Evolutionary conservation across 139 green algal genomes (phyloP).

Genomic region (Closterium sp.): DNA sequence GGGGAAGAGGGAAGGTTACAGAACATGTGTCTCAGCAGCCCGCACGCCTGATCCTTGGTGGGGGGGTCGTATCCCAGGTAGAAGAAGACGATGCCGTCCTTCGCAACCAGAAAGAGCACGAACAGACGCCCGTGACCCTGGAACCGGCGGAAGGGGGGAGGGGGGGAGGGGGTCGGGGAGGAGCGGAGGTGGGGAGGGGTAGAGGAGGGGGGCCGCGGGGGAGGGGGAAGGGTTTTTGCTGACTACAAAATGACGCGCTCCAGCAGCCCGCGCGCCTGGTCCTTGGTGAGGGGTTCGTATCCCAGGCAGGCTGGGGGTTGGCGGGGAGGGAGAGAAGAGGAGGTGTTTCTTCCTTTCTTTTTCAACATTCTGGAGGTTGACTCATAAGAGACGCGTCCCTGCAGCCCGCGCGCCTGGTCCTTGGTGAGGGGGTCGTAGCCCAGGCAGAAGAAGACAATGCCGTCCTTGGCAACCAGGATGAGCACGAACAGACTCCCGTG

Average conservation of each 20-base stretch:
- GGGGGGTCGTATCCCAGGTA: background rate
- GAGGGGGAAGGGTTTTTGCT: background rate
- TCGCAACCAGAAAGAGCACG: background rate
- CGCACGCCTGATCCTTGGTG: background rate
- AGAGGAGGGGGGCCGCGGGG: too few relatives aligned
- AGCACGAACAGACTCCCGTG: background rate
- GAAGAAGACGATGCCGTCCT: background rate
- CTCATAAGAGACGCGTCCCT: background rate
- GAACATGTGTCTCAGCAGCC: background rate
- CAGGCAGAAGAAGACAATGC: background rate
- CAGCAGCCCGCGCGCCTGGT: too few relatives aligned
- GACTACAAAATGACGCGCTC: too few relatives aligned
- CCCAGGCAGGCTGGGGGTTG: too few relatives aligned
- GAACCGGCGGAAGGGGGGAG: background rate
- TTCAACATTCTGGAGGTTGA: background rate
- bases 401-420: background rate
- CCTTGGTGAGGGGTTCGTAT: too few relatives aligned
- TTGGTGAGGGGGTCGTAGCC: background rate
- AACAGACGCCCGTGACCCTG: background rate
- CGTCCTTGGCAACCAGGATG: background rate
- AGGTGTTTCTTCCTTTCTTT: background rate
- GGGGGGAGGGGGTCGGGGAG: too few relatives aligned
- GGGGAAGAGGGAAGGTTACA: too few relatives aligned
- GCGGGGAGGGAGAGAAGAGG: background rate
- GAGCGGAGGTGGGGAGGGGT: too few relatives aligned